Percentiles rank a stretch among this genome's conserved stretches.
These are phyloP conservation scores for Sinapis alba DNA, from an alignment of 441 rosid species.

Conservation along the genomic window DNA sequence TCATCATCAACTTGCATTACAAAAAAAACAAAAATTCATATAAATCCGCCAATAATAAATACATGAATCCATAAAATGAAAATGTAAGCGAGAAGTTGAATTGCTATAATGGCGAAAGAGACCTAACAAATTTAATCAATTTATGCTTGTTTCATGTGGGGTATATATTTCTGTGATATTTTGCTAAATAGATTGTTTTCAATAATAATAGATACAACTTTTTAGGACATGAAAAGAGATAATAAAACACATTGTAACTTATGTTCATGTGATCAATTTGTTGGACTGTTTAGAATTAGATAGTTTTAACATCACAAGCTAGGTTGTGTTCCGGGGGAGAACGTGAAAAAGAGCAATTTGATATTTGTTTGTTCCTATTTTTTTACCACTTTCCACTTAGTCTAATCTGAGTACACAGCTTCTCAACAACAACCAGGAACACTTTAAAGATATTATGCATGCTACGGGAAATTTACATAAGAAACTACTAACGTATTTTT, in stretches of 20 bases:
- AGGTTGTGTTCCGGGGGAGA: not conserved
- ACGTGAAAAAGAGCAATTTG: not conserved
- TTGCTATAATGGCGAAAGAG: constrained; percentile 19
- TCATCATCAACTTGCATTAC: constrained; percentile 23
- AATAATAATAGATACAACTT: not conserved
- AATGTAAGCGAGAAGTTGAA: not conserved
- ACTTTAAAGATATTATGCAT: not conserved
- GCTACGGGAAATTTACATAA: not conserved
- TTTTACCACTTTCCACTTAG: not conserved
- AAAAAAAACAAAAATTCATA: not conserved
- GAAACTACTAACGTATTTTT: not conserved
- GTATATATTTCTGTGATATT: not conserved
- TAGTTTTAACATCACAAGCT: not conserved
- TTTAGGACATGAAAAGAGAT: not conserved
- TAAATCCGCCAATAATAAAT: not conserved
- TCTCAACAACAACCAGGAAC: not conserved
- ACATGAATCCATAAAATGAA: constrained; percentile 4
- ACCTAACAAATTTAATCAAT: not conserved
- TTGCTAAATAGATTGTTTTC: not conserved
- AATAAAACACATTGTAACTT: not conserved
- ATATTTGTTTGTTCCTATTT: not conserved
- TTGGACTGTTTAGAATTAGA: not conserved
- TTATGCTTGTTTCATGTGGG: not conserved
- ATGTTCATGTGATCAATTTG: not conserved
- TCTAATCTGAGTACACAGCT: not conserved